Percentiles rank a stretch among this genome's conserved stretches.
These are phyloP conservation scores for Solanum lignicaule DNA, from an alignment of 257 asterid species.

Conservation along the genomic window DNA sequence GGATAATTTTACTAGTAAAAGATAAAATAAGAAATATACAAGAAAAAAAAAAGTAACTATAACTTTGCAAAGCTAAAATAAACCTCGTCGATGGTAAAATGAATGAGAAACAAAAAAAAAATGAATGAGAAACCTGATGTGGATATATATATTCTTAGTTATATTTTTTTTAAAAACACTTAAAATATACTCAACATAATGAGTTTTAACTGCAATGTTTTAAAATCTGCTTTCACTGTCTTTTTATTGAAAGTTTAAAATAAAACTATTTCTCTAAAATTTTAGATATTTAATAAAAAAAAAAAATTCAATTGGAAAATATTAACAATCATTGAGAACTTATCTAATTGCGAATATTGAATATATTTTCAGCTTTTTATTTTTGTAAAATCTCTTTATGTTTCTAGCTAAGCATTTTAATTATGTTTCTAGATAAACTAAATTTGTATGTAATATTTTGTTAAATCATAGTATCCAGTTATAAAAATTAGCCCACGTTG, in stretches of 20 bases:
- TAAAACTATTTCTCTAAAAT: too few relatives aligned
- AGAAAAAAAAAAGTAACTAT: not conserved
- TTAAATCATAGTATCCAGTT: not conserved
- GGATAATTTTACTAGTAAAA: too few relatives aligned
- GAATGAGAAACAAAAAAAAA: not conserved
- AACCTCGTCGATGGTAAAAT: not conserved
- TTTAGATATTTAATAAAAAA: too few relatives aligned
- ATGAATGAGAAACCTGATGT: not conserved
- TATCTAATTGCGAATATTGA: not conserved
- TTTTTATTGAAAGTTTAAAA: not conserved
- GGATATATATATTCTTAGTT: too few relatives aligned
- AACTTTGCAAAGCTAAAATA: not conserved
- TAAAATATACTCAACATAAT: too few relatives aligned
- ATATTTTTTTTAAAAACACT: too few relatives aligned
- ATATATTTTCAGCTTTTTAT: too few relatives aligned
- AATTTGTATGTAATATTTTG: not conserved
- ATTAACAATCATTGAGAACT: not conserved
- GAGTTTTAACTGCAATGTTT: not conserved
- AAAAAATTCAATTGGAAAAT: not conserved
- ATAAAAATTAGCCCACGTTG: not conserved
- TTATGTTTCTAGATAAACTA: not conserved
- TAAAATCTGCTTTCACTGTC: not conserved
- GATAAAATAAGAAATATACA: not conserved
- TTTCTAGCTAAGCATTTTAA: not conserved
- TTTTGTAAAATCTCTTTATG: too few relatives aligned